Evolutionary conservation across 345 rosid genomes (phyloP), one percentile per base, ranked within the genome.

Genomic region (Linum usitatissimum): DNA sequence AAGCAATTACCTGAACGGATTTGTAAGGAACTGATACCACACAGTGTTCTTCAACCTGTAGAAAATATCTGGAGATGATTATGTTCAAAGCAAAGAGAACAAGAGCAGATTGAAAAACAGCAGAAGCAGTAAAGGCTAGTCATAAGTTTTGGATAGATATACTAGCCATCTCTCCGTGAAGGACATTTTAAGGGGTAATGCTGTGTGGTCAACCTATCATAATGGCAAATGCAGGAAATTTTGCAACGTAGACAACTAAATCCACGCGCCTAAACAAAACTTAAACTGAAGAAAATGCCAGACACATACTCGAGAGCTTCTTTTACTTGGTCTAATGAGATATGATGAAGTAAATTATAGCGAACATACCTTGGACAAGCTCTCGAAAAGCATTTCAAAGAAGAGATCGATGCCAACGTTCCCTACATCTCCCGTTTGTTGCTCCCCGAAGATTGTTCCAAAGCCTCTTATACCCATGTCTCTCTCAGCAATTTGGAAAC

Each of bases 401-500:
- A 89, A 85, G 76, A 89, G 88, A 79, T 89, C 96, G 64, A 89
- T 78, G 61, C 98, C 98, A 5, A 92, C 86, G 75, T 89, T 92
- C 75, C 95, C 98, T 55, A 92, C 88, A 80, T 92, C 98, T 63
- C 98, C 96, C 3, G 96, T 92, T 79, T 92, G 96, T 69, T 92
- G 98, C 78, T 92, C 98, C 53, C 98, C 98, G 72, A 92, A 92
- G 63, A 92, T 92, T 53, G 87, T 84, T 66, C 98, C 96, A 70
- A 92, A 92, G 55, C 96, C 98, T 81, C 96, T 79, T 69, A 89
- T 89, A 61, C 96, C 93, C 98, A 92, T 92, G 78, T 92, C 98
- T 80, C 78, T 87, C 80, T 92, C 98, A 19, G 98, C 95, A 67
- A 92, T 86, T 65, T 87, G 98, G 71, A 92, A 92, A 76, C 98